These are phyloP conservation scores for Penicillium sp. DNA, from an alignment of 2,329 filamentous ascomycete genomes.

Conservation along the genomic window DNA sequence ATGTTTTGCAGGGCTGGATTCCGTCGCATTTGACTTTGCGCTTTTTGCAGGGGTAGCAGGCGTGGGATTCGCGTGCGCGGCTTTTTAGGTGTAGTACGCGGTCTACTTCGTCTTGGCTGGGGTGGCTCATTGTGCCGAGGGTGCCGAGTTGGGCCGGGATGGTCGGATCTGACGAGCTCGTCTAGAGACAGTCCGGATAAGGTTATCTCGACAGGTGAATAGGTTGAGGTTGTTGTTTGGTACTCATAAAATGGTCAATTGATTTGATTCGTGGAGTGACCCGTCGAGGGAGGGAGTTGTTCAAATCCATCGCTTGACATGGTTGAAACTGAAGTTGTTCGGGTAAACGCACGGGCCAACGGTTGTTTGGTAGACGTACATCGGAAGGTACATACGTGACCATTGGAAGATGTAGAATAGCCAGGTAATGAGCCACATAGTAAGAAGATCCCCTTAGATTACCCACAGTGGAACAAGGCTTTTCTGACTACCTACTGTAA, in stretches of 20 bases:
- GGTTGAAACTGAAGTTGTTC: too few relatives aligned
- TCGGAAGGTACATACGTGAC: too few relatives aligned
- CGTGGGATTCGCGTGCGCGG: conserved; percentile 32
- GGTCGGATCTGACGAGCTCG: not conserved
- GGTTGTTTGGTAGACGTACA: too few relatives aligned
- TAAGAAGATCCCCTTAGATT: too few relatives aligned
- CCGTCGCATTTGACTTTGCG: conserved; percentile 42
- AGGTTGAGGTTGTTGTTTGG: not conserved
- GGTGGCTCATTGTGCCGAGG: conserved; percentile 16
- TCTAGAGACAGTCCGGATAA: too few relatives aligned
- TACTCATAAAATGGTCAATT: not conserved
- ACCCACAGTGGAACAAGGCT: too few relatives aligned
- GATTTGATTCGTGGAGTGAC: not conserved
- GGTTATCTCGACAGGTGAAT: too few relatives aligned
- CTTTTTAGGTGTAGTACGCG: conserved; percentile 31
- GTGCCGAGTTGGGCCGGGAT: conserved; percentile 4
- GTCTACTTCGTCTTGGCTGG: conserved; percentile 31
- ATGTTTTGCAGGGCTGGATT: conserved; percentile 31
- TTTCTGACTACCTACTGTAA: too few relatives aligned
- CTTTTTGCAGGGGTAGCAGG: conserved; percentile 41
- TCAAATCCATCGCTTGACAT: not conserved
- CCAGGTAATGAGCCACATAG: too few relatives aligned
- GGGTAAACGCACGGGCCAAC: too few relatives aligned
- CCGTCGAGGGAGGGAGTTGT: not conserved
- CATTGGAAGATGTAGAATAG: too few relatives aligned